Evolutionary conservation across 352 stramenopile genomes (phyloP), one percentile per base, ranked within the genome.

Genomic region (Globisporangium solare): DNA sequence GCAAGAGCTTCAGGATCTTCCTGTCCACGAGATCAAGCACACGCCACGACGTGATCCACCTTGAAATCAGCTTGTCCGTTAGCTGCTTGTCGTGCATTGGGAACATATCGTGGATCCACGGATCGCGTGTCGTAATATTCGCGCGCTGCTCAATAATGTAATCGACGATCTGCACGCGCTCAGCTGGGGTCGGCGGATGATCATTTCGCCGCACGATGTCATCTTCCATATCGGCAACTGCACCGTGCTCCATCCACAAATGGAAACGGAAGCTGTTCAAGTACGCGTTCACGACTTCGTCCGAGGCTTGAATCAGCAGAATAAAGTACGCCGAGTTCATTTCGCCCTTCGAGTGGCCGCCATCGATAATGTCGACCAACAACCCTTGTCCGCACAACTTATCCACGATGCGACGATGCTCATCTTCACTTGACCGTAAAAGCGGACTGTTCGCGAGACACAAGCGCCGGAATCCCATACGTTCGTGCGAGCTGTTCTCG

Each of bases 291-390:
- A 92, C 70, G 24, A 90, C 74, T 7, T 71, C 56, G 48, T 92
- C 79, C 3, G 76, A 62, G 2, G 82, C 81, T 45, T 75, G 74
- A 39, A 92, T 60, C 41, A 94, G 63, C 31, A 94, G 40, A 53
- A 94, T 91, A 24, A 92, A 73, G 43, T 79, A 94, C 35, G 83
- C 81, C 0, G 81, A 83, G 58, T 89, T 85, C 75, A 93, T 91
- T 54, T 93, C 81, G 1, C 80, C 76, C 24, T 86, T 88, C 17
- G 80, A 86, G 53, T 94, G 74, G 20, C 82, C 83, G 24, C 82
- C 84, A 58, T 92, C 84, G 49, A 94, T 90, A 39, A 94, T 90
- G 56, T 94, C 84, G 42, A 94, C 82, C 3, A 85, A 53, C 0
- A 94, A 40, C 0, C 84, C 84, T 66, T 92, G 74, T 2, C 63